These are phyloP conservation scores for Pseudogymnoascus sp. DNA, from an alignment of 2,329 filamentous ascomycete genomes.

Conservation along the genomic window DNA sequence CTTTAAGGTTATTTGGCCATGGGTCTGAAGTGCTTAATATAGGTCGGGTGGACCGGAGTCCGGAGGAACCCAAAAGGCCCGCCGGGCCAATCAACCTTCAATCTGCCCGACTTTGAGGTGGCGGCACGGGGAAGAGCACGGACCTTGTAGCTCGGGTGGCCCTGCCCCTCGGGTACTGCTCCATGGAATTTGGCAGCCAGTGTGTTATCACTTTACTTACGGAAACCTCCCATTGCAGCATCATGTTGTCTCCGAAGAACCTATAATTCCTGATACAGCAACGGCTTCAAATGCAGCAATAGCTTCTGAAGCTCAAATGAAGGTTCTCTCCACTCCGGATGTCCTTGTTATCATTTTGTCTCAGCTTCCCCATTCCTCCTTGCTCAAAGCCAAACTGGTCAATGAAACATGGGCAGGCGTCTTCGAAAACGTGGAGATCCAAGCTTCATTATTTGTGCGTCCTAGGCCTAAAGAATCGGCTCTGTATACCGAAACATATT, in stretches of 20 bases:
- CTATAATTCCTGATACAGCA: neutral
- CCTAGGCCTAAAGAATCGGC: conserved; percentile 12
- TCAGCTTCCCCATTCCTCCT: conserved; percentile 12
- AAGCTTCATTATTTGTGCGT: conserved; percentile 11
- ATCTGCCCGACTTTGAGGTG: neutral
- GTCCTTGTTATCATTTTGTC: conserved; percentile 11
- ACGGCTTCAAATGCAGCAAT: neutral
- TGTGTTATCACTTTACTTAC: neutral
- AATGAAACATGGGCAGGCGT: conserved; percentile 11
- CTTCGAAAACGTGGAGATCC: conserved; percentile 10
- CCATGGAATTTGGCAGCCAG: neutral
- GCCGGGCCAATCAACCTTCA: neutral
- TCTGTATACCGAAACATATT: conserved; percentile 11
- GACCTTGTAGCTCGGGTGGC: neutral
- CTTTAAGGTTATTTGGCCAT: neutral
- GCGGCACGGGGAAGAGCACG: too few species aligned
- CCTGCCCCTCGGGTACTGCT: neutral
- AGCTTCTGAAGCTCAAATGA: conserved; percentile 9
- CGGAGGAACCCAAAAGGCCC: neutral
- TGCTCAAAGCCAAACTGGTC: conserved; percentile 12
- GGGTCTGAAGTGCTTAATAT: neutral
- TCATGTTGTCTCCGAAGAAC: neutral
- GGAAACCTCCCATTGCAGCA: neutral
- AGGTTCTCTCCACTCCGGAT: conserved; percentile 11
- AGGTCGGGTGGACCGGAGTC: neutral